These are phyloP conservation scores for Agaricus bisporus DNA, from an alignment of 768 basidiomycete genomes.

Conservation along the genomic window DNA sequence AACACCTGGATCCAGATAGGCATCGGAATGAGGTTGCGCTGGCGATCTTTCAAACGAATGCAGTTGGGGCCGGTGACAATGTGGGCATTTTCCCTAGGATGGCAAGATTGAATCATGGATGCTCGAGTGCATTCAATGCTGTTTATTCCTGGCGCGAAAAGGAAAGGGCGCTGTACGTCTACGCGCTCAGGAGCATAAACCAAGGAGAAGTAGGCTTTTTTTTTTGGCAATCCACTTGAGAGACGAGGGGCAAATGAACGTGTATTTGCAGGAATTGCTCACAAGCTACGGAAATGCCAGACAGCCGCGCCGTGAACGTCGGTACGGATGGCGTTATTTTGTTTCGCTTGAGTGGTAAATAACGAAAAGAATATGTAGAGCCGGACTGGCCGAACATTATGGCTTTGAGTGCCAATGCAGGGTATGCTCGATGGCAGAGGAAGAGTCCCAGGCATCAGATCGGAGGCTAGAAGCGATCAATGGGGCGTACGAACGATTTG, in stretches of 20 bases:
- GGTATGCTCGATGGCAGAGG: slow-evolving; percentile 49
- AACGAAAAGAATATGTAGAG: slow-evolving; percentile 25
- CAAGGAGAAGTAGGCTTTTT: slow-evolving; percentile 39
- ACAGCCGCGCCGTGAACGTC: slow-evolving; percentile 42
- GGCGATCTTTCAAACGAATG: slow-evolving; percentile 65
- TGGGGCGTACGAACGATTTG: slow-evolving; percentile 36
- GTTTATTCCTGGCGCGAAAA: slow-evolving; percentile 56
- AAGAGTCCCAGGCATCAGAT: slow-evolving; percentile 46
- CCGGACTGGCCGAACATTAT: slow-evolving; percentile 43
- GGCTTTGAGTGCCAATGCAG: slow-evolving; percentile 55
- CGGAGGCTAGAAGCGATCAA: slow-evolving; percentile 39
- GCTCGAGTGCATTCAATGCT: slow-evolving; percentile 59
- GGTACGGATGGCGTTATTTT: slow-evolving; percentile 26
- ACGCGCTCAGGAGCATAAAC: slow-evolving; percentile 49
- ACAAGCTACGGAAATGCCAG: slow-evolving; percentile 60
- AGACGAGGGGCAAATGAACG: background rate
- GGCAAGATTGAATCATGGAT: slow-evolving; percentile 65
- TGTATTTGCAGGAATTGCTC: slow-evolving; percentile 43
- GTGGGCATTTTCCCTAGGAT: slow-evolving; percentile 65
- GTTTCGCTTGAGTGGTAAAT: background rate
- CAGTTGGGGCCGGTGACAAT: slow-evolving; percentile 44
- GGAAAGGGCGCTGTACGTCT: slow-evolving; percentile 43
- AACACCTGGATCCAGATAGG: slow-evolving; percentile 27
- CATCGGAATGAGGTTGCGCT: slow-evolving; percentile 44
- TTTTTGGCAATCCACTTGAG: background rate